Evolutionary conservation across 225 moss, liverwort and hornwort species (phyloP).

Genomic region (Ulota crispa): DNA sequence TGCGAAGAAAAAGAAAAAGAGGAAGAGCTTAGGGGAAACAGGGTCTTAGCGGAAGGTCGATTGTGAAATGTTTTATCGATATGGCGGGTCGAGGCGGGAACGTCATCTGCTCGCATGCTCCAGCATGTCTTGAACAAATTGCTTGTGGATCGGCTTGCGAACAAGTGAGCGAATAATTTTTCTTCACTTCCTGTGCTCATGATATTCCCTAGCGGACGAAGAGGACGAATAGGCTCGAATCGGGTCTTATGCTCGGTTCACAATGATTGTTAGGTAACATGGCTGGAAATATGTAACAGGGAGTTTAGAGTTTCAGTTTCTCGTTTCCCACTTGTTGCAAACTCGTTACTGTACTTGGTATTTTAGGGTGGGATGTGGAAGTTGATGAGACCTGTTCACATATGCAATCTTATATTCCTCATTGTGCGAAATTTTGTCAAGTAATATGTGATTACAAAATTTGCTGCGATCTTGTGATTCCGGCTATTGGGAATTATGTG

Average conservation of each 20-base stretch:
- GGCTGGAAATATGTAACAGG: no score
- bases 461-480: no score
- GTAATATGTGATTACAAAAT: no score
- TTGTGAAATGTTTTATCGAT: neutral
- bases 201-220: neutral
- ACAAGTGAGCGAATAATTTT: slow-evolving; percentile 43
- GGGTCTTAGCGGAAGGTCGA: neutral
- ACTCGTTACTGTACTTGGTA: no score
- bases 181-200: neutral
- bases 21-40: slow-evolving; percentile 16
- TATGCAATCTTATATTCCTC: no score
- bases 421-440: no score
- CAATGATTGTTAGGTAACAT: no score
- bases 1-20: slow-evolving; percentile 45
- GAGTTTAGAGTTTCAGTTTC: no score
- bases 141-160: slow-evolving; percentile 86
- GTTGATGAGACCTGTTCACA: no score
- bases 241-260: neutral
- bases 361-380: no score
- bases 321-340: no score
- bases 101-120: slow-evolving; percentile 75
- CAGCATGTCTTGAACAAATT: slow-evolving; percentile 91
- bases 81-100: slow-evolving; percentile 80
- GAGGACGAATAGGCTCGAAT: neutral
- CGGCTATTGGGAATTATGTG: no score